Evolutionary conservation across 176 grass and related monocot species (phyloP).

Genomic region (Rhynchospora tenuis): DNA sequence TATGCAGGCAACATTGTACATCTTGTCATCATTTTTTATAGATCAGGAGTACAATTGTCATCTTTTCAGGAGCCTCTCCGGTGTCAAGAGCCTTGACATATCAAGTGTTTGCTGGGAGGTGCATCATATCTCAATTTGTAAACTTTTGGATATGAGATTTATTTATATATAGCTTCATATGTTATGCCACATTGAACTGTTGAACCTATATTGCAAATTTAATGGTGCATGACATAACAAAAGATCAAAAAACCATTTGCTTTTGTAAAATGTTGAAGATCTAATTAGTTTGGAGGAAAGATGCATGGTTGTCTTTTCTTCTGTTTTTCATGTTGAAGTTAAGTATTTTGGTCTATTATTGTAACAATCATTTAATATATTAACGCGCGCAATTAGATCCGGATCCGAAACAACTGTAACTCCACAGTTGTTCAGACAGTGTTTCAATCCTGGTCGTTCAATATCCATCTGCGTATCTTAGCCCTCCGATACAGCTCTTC

Average conservation of each 20-base stretch:
- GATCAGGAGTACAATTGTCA: background rate
- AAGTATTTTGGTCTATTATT: too few relatives aligned
- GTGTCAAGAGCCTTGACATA: background rate
- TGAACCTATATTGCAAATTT: background rate
- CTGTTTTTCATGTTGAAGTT: background rate
- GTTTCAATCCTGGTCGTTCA: too few relatives aligned
- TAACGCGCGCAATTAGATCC: too few relatives aligned
- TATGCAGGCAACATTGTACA: background rate
- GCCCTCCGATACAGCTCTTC: too few relatives aligned
- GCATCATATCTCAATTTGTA: background rate
- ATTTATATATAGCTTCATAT: background rate
- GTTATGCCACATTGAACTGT: background rate
- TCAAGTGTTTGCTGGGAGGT: background rate
- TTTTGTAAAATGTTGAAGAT: background rate
- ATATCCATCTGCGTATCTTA: too few relatives aligned
- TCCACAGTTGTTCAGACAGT: too few relatives aligned
- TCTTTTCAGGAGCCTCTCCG: background rate
- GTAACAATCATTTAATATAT: too few relatives aligned
- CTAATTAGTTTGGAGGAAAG: too few relatives aligned
- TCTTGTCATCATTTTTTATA: background rate
- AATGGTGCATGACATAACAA: too few relatives aligned
- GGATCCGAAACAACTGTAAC: too few relatives aligned
- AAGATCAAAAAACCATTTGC: background rate
- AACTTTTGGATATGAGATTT: background rate
- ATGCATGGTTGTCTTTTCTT: too few relatives aligned